Base-by-base conservation (phyloP, 352 stramenopile genomes). In the Globisporangium spinosum region DNA sequence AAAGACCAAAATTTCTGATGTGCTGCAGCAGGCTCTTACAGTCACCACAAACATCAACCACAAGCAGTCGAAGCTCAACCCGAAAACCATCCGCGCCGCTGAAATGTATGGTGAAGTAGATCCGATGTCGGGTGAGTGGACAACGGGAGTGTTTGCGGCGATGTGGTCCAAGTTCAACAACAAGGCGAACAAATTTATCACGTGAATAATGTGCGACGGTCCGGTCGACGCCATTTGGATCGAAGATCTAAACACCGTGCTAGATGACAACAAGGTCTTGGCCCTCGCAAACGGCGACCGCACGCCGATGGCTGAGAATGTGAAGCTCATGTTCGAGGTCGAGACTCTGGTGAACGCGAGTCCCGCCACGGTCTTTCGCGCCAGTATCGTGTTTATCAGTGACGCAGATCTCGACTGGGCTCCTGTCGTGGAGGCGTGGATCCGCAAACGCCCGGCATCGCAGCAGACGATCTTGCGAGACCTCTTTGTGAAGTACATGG, bases 111-210 rank as follows among this genome's bases (percentile, higher is more conserved):
- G 97, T 35, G 96, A 99, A 79, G 96, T 98, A 5, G 97, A 99
- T 69, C 84, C 94, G 0, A 86, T 98, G 75, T 98, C 87, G 25
- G 97, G 96, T 49, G 97, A 99, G 73, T 99, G 97, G 97, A 99
- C 94, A 17, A 98, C 94, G 0, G 95, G 95, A 9, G 95, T 99
- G 34, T 99, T 99, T 77, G 96, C 97, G 1, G 96, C 97, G 2
- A 99, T 99, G 85, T 99, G 97, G 97, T 94, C 91, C 29, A 99
- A 99, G 70, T 99, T 96, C 83, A 99, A 99, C 79, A 98, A 98
- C 71, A 97, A 98, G 63, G 91, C 85, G 71, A 99, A 99, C 77
- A 90, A 97, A 40, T 99, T 98, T 77, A 98, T 99, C 81, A 99
- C 97, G 68, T 99, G 97, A 97, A 99, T 99, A 78, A 97, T 98